Conservation (phyloP, 1,139 yeast species). For the Kodamaea derodonti region DNA sequence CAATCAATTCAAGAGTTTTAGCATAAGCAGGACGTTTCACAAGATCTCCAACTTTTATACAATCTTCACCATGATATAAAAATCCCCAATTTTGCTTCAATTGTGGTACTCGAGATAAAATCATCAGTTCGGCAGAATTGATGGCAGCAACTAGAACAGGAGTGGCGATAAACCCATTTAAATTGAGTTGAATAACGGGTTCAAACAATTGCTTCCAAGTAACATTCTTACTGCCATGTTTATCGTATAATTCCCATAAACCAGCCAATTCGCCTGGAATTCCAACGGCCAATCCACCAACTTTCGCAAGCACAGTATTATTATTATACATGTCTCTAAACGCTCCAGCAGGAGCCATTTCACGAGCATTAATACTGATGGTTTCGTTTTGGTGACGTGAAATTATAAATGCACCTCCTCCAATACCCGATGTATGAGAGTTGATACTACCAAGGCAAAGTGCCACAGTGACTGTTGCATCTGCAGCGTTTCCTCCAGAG, state of each 20-base stretch:
- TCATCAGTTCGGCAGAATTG: conserved; percentile 18
- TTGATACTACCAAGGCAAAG: conserved; percentile 83
- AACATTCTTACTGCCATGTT: conserved; percentile 68
- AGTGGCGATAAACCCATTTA: conserved; percentile 62
- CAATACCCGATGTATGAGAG: conserved; percentile 84
- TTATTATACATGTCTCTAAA: conserved; percentile 62
- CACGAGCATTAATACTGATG: conserved; percentile 80
- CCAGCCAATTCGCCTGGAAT: conserved; percentile 92
- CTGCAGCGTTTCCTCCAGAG: conserved; percentile 79
- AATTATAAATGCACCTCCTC: conserved; percentile 84
- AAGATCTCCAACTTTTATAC: conserved; percentile 52
- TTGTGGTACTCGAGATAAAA: conserved; percentile 26
- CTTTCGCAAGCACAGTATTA: conserved; percentile 43
- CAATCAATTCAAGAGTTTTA: conserved; percentile 61
- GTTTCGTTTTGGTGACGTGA: conserved; percentile 46
- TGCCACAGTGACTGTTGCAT: conserved; percentile 87
- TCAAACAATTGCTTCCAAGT: conserved; percentile 69
- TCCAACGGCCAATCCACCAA: conserved; percentile 84
- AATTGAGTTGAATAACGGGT: conserved; percentile 71
- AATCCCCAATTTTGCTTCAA: conserved; percentile 51
- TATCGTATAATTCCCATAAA: conserved; percentile 52
- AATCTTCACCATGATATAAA: conserved; percentile 34
- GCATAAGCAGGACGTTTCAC: conserved; percentile 62
- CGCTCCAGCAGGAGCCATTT: conserved; percentile 71
- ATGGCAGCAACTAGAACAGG: conserved; percentile 40